Evolutionary conservation across 768 basidiomycete species (phyloP).

Genomic region (Thelephora ganbajun): DNA sequence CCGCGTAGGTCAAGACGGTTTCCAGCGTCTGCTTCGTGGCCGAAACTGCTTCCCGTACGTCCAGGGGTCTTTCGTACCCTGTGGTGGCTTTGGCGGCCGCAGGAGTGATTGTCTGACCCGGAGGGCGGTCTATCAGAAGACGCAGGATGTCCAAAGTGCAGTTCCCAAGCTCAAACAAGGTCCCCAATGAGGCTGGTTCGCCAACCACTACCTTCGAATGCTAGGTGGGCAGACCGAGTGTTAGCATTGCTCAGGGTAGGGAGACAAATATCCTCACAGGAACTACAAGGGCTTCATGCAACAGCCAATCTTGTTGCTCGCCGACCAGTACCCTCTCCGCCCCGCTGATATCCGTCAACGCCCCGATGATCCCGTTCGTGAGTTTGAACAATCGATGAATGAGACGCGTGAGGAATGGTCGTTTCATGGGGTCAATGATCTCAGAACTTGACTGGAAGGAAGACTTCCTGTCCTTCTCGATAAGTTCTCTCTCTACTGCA

Average conservation of each 20-base stretch:
- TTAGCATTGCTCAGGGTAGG: not conserved
- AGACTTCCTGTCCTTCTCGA: slow-evolving; percentile 43
- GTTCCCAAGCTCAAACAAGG: slow-evolving; percentile 74
- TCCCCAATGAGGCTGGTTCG: slow-evolving; percentile 77
- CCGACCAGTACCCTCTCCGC: slow-evolving; percentile 54
- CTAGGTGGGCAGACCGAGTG: slow-evolving; percentile 23
- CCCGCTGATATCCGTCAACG: slow-evolving; percentile 54
- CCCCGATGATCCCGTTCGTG: slow-evolving; percentile 53
- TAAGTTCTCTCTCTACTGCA: slow-evolving; percentile 50
- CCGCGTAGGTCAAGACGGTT: slow-evolving; percentile 50
- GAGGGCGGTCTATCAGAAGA: slow-evolving; percentile 47
- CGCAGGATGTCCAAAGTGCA: slow-evolving; percentile 62
- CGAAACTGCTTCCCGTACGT: slow-evolving; percentile 41
- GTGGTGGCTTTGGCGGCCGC: slow-evolving; percentile 10
- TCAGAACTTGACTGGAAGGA: slow-evolving; percentile 25
- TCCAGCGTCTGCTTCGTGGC: slow-evolving; percentile 55
- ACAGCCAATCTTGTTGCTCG: slow-evolving; percentile 59
- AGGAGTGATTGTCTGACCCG: slow-evolving; percentile 36
- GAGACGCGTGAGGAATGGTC: slow-evolving; percentile 60
- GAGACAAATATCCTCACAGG: slow-evolving; percentile 37
- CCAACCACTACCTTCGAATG: slow-evolving; percentile 75
- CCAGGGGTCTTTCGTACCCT: slow-evolving; percentile 28
- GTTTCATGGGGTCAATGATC: slow-evolving; percentile 46
- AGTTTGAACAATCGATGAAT: slow-evolving; percentile 60
- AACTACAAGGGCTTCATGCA: slow-evolving; percentile 51